Evolutionary conservation across 2,329 filamentous ascomycete species (phyloP).

Genomic region (Diaporthe vaccinii): DNA sequence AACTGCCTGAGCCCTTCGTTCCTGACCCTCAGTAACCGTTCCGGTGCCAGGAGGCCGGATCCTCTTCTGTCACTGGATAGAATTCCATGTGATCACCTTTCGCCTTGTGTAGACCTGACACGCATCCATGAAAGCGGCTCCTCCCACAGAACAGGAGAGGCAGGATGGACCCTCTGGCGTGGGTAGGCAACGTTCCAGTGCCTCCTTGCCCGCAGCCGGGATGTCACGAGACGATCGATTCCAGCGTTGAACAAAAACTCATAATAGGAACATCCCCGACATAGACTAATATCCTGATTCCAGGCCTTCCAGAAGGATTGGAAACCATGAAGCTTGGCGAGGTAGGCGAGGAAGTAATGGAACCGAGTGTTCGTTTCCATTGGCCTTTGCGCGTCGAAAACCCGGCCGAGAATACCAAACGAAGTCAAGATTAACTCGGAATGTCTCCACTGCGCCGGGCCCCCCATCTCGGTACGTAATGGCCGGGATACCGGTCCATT

Average conservation of each 20-base stretch:
- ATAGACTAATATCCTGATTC: not conserved
- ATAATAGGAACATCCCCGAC: not conserved
- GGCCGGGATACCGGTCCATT: not conserved
- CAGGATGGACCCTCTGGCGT: not conserved
- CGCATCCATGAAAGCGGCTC: not conserved
- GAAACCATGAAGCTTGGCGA: not conserved
- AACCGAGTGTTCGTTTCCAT: not conserved
- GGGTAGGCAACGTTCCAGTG: not conserved
- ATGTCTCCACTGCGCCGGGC: not conserved
- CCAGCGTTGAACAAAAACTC: not conserved
- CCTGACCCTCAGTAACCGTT: not conserved
- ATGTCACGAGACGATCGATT: not conserved
- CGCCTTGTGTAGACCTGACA: not conserved
- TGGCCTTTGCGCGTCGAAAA: not conserved
- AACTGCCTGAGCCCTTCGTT: too few relatives aligned
- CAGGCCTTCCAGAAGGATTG: not conserved
- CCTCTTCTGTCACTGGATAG: not conserved
- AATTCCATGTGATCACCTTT: too few relatives aligned
- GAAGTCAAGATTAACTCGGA: conserved; percentile 5
- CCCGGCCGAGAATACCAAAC: conserved; percentile 5
- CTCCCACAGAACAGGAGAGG: not conserved
- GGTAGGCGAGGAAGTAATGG: not conserved
- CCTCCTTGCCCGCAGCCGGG: not conserved
- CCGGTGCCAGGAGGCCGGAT: not conserved
- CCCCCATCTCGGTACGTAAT: conserved; percentile 17